Evolutionary conservation across 805 yeast species (phyloP).

Genomic region (Cyberlindnera maritima): DNA sequence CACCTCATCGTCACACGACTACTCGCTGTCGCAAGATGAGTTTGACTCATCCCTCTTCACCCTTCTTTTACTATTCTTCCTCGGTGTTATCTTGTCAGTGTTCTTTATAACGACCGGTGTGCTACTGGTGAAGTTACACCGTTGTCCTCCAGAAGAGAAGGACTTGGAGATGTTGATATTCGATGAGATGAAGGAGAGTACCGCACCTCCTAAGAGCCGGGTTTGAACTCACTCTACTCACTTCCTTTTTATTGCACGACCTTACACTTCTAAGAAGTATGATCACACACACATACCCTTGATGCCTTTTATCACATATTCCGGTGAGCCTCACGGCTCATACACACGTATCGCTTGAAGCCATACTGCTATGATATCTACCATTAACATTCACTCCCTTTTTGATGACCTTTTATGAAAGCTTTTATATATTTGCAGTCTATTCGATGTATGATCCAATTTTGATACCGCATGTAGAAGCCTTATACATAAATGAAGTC

Average conservation of each 20-base stretch:
- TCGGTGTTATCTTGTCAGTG: conserved; percentile 15
- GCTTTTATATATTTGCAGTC: too few relatives aligned
- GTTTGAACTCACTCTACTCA: neutral
- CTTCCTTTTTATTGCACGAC: too few relatives aligned
- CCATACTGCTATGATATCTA: neutral
- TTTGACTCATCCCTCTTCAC: conserved; percentile 15
- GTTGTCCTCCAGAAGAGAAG: conserved; percentile 15
- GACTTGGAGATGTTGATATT: neutral
- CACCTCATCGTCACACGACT: conserved; percentile 16
- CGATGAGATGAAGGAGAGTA: neutral
- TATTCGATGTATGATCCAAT: too few relatives aligned
- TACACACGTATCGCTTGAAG: too few relatives aligned
- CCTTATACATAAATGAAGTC: too few relatives aligned
- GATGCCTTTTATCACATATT: too few relatives aligned
- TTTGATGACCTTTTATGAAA: neutral
- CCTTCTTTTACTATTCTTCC: conserved; percentile 16
- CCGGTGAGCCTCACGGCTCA: too few relatives aligned
- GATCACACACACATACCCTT: neutral
- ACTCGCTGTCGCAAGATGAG: conserved; percentile 17
- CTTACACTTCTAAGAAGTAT: too few relatives aligned
- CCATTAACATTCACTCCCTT: conserved; percentile 7
- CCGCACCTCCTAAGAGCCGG: neutral
- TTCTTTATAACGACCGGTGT: conserved; percentile 13
- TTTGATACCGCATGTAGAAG: too few relatives aligned
- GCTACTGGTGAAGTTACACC: conserved; percentile 18